A percentile compares a stretch with the other conserved stretches of the same genome.
These are phyloP conservation scores for Solanum paucissectum DNA, from an alignment of 257 asterid species.

Conservation along the genomic window DNA sequence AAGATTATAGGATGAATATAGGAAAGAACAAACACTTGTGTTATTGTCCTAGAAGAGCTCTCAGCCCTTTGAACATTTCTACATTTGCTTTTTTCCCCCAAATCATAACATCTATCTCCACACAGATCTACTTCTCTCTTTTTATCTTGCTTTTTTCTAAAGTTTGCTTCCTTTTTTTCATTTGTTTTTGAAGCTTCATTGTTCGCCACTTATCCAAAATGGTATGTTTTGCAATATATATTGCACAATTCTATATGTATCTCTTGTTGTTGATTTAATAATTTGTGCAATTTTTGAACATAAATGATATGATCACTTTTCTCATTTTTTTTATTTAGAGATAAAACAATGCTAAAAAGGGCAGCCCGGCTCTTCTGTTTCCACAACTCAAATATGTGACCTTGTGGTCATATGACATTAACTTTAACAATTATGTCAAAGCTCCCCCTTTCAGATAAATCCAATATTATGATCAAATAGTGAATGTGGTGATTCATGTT, in stretches of 20 bases:
- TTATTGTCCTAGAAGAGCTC: constrained; percentile 23
- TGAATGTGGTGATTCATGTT: neutral
- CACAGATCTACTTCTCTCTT: neutral
- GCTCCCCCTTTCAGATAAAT: too few species aligned
- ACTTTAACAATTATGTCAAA: neutral
- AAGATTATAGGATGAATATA: neutral
- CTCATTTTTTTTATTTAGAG: neutral
- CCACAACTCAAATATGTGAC: fast-evolving
- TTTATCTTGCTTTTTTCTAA: neutral
- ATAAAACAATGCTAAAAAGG: neutral
- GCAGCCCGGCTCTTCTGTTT: neutral
- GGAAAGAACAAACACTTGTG: neutral
- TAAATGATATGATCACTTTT: neutral
- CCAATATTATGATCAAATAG: neutral
- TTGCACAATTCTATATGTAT: neutral
- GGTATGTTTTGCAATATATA: neutral
- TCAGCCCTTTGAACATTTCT: constrained; percentile 31
- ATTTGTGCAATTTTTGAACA: neutral
- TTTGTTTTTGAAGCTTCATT: neutral
- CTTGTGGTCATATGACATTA: neutral
- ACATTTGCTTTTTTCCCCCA: neutral
- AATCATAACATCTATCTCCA: constrained; percentile 22
- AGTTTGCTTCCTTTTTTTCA: constrained; percentile 7
- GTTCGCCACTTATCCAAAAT: constrained; percentile 1
- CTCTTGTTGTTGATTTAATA: neutral